phyloP scores from a whole-genome alignment of 306 rosid genomes.

The Vigna nakashimae region DNA sequence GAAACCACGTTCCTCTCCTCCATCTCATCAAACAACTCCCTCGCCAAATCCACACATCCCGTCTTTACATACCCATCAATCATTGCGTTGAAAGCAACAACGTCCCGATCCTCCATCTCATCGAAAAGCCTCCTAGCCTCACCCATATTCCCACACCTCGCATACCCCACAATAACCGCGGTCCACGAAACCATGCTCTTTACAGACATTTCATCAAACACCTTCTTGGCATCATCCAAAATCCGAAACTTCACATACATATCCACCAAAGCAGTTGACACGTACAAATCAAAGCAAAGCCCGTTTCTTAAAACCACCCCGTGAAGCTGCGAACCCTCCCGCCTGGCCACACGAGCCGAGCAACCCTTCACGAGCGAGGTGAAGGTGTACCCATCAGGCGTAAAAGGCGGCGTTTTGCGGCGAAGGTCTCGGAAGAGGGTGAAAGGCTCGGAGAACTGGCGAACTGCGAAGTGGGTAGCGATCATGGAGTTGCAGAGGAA shows the following conservation, averaged over 20 bases:
- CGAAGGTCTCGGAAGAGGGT: conserved; percentile 57
- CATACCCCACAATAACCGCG: conserved; percentile 68
- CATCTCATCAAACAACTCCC: conserved; percentile 63
- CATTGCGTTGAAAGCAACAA: conserved; percentile 62
- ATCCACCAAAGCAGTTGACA: conserved; percentile 65
- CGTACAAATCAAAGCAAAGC: conserved; percentile 60
- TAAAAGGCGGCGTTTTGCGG: conserved; percentile 31
- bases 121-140: conserved; percentile 68
- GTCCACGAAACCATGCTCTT: conserved; percentile 71
- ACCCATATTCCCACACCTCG: conserved; percentile 61
- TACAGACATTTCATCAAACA: conserved; percentile 69
- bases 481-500: conserved; percentile 72
- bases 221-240: conserved; percentile 54
- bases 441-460: conserved; percentile 53
- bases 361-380: conserved; percentile 63
- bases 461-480: conserved; percentile 46
- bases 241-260: conserved; percentile 65
- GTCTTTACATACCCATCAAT: conserved; percentile 71
- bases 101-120: conserved; percentile 62
- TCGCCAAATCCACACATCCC: conserved; percentile 62
- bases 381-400: conserved; percentile 57
- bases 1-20: conserved; percentile 61
- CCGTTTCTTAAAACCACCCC: conserved; percentile 57
- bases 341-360: conserved; percentile 33
- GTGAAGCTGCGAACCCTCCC: conserved; percentile 61